Base-by-base conservation (phyloP, 305 asterid genomes). In the Solanum hybrid region DNA sequence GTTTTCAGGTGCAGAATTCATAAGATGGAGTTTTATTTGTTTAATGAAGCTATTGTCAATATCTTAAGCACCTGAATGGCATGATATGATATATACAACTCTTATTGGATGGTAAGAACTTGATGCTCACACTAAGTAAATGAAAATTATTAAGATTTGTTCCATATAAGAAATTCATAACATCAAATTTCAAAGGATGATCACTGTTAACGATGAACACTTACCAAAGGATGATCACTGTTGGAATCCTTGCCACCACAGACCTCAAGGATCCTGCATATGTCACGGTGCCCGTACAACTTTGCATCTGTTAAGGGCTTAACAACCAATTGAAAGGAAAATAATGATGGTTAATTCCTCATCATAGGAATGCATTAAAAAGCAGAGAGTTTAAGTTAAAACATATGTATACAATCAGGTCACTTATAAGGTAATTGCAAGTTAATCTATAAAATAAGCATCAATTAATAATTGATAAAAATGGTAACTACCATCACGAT, bases 261-360 rank as follows among this genome's bases (percentile, higher is more conserved):
- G 73, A 92, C 94, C 89, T 94, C 97, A 78, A 94, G 95, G 85
- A 94, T 93, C 94, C 94, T 92, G 94, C 97, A 94, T 87, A 94
- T 94, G 89, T 94, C 97, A 72, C 93, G 92, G 91, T 94, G 97
- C 89, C 91, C 91, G 42, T 94, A 94, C 80, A 91, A 86, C 91
- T 90, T 94, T 27, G 97, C 97, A 60, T 94, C 95, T 87, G 95
- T 92, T 79, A 94, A 92, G 69, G 97, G 97, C 97, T 94, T 91
- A 14, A 89, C 34, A 26, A 24, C 17, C 45, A 72, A 40, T 40
- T 17, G 19, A 71, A 82, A 90, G 56, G 77, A 73, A 82, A 81
- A 85, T 60, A 42, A 71, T 15, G 79, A 35, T 38, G 37, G 6
- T 32, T 17, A 22, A 29, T 77, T 29, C 42, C 32, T 87, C 82